Percentiles rank a stretch among this genome's conserved stretches.
Conservation (phyloP, 2,329 filamentous ascomycete species). For the Pseudogymnoascus sp. region DNA sequence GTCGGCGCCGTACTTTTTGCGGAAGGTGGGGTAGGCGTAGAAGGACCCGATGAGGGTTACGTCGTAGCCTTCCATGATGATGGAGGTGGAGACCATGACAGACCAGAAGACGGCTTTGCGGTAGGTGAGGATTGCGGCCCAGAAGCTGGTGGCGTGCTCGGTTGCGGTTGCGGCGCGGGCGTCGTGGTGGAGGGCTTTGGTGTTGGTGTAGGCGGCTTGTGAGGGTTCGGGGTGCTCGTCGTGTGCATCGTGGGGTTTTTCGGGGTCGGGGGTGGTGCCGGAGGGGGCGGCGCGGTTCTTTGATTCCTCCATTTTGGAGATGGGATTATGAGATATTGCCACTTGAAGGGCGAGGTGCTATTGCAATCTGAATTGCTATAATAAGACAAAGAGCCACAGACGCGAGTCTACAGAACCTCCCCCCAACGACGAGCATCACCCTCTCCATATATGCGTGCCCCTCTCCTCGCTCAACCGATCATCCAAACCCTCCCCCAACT, state of each 20-base stretch:
- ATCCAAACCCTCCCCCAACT: neutral
- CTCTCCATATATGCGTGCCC: neutral
- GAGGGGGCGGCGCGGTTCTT: neutral
- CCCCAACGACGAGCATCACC: neutral
- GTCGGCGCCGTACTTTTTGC: constrained; percentile 24
- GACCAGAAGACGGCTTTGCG: constrained; percentile 38
- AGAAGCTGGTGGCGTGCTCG: constrained; percentile 40
- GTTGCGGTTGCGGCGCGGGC: constrained; percentile 1
- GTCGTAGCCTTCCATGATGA: constrained; percentile 34
- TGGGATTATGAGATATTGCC: neutral
- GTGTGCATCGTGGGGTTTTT: neutral
- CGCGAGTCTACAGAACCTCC: neutral
- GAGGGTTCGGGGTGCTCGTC: neutral
- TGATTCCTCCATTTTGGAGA: neutral
- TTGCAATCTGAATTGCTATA: neutral
- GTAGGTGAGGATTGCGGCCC: constrained; percentile 40
- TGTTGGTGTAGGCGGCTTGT: neutral
- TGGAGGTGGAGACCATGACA: constrained; percentile 29
- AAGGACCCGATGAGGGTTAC: constrained; percentile 28
- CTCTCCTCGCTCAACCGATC: neutral
- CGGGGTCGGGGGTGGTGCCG: neutral
- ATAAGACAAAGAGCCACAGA: neutral
- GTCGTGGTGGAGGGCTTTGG: neutral
- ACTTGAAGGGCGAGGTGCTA: neutral
- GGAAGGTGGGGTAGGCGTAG: constrained; percentile 26